phyloP scores from a whole-genome alignment of 2,329 filamentous ascomycete genomes.

The Didymella sp. region DNA sequence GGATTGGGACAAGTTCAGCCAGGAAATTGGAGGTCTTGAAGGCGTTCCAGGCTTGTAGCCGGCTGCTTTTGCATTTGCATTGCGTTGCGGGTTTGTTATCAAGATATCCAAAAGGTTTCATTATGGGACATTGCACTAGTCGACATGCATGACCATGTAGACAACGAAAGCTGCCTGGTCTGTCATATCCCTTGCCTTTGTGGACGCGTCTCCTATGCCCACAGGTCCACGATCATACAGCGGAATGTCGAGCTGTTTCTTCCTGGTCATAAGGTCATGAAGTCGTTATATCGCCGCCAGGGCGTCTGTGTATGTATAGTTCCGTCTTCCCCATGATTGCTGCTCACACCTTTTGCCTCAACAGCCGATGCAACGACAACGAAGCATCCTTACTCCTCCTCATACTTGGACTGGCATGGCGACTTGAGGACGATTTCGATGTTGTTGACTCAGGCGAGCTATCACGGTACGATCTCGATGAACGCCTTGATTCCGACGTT shows the following conservation, averaged over 20 bases:
- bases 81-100: slow-evolving; percentile 12
- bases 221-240: neutral
- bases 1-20: slow-evolving; percentile 84
- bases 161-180: neutral
- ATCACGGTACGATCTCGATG: slow-evolving; percentile 12
- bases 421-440: slow-evolving; percentile 17
- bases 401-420: slow-evolving; percentile 7
- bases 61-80: slow-evolving; percentile 10
- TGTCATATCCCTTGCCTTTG: neutral
- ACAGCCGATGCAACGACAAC: slow-evolving; percentile 13
- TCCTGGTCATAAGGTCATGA: slow-evolving; percentile 14
- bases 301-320: neutral
- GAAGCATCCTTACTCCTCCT: slow-evolving; percentile 14
- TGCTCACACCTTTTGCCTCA: slow-evolving; percentile 16
- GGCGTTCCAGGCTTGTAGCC: slow-evolving; percentile 58
- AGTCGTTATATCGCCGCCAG: slow-evolving; percentile 5
- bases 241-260: neutral
- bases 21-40: slow-evolving; percentile 69
- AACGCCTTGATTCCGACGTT: slow-evolving; percentile 9
- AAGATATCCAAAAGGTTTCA: slow-evolving; percentile 16
- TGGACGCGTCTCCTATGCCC: neutral
- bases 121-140: neutral
- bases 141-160: neutral
- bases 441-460: slow-evolving; percentile 15
- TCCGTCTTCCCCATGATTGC: neutral